Evolutionary conservation across 169 alveolate genomes (phyloP).

Genomic region (Eimeria maxima): DNA sequence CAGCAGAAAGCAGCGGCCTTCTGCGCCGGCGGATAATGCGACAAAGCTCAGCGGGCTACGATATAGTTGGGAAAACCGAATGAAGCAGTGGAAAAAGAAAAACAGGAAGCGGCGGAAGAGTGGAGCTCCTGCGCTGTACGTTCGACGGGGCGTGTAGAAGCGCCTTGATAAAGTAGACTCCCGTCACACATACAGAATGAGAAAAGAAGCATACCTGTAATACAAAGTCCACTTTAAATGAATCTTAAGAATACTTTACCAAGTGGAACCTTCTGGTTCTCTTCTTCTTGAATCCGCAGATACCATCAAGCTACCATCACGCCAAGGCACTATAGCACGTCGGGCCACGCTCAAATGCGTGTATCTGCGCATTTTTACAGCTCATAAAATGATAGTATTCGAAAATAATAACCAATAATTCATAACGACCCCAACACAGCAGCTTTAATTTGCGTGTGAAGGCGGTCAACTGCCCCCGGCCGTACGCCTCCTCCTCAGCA

Average conservation of each 20-base stretch:
- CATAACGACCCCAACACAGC: not conserved
- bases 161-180: too few relatives aligned
- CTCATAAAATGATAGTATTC: not conserved
- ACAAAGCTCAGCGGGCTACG: not conserved
- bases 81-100: not conserved
- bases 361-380: not conserved
- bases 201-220: not conserved
- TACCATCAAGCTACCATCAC: not conserved
- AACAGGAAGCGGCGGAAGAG: not conserved
- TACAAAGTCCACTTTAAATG: too few relatives aligned
- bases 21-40: not conserved
- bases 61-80: too few relatives aligned
- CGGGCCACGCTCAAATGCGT: not conserved
- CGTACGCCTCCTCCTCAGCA: not conserved
- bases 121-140: not conserved
- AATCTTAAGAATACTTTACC: not conserved
- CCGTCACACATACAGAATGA: too few relatives aligned
- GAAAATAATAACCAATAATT: not conserved
- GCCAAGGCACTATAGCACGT: not conserved
- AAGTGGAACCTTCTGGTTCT: not conserved
- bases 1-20: not conserved
- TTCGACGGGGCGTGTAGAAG: too few relatives aligned
- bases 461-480: not conserved
- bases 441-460: not conserved
- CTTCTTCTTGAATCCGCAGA: not conserved